phyloP scores from a whole-genome alignment of 2,329 filamentous ascomycete genomes.

The Colletotrichum chlorophyti region DNA sequence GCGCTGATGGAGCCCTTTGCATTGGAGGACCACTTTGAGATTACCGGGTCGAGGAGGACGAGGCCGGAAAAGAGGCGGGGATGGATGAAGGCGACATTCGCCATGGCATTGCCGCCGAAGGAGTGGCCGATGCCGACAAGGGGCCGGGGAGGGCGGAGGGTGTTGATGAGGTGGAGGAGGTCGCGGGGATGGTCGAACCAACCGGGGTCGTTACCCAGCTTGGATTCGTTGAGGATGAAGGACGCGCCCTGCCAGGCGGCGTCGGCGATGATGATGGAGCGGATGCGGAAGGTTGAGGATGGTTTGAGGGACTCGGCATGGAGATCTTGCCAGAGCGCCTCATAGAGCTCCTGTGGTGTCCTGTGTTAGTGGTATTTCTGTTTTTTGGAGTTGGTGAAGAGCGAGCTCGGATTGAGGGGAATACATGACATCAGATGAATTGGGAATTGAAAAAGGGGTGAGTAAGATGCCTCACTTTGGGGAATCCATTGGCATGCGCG shows the following conservation, averaged over 20 bases:
- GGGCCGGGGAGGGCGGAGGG: slow-evolving; percentile 80
- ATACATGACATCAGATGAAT: slow-evolving; percentile 10
- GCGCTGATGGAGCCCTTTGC: slow-evolving; percentile 38
- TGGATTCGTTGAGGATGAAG: slow-evolving; percentile 76
- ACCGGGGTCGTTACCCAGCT: slow-evolving; percentile 79
- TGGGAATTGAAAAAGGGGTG: background rate
- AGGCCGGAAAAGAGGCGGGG: slow-evolving; percentile 80
- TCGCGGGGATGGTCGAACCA: slow-evolving; percentile 90
- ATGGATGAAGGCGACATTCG: slow-evolving; percentile 76
- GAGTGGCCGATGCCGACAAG: slow-evolving; percentile 88
- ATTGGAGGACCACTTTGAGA: slow-evolving; percentile 58
- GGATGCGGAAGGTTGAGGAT: slow-evolving; percentile 67
- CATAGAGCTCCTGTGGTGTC: slow-evolving; percentile 85
- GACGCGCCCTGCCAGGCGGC: slow-evolving; percentile 85
- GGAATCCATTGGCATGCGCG: slow-evolving; percentile 90
- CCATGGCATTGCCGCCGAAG: slow-evolving; percentile 80
- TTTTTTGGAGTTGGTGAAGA: slow-evolving; percentile 1
- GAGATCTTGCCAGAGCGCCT: slow-evolving; percentile 89
- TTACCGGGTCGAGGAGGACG: slow-evolving; percentile 85
- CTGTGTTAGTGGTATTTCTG: background rate
- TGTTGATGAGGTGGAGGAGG: slow-evolving; percentile 83
- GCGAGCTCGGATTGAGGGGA: background rate
- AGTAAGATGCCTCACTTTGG: slow-evolving; percentile 66
- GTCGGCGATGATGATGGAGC: slow-evolving; percentile 89
- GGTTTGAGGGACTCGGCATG: slow-evolving; percentile 58